A percentile compares a stretch with the other conserved stretches of the same genome.
phyloP scores from a whole-genome alignment of 2,329 filamentous ascomycete species.

The Aspergillus proliferans region DNA sequence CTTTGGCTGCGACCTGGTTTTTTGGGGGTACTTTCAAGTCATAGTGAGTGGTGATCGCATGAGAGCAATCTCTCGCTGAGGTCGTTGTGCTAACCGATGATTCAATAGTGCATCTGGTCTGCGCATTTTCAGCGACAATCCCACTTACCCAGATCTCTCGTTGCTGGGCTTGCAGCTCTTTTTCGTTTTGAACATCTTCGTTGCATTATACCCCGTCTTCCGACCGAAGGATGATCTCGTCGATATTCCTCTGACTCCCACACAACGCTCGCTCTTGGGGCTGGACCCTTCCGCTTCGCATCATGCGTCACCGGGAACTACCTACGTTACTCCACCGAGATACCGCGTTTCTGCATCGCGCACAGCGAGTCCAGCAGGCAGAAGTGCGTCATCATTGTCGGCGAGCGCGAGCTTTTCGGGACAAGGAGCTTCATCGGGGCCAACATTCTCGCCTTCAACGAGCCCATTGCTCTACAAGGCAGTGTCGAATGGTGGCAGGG shows the following conservation, averaged over 20 bases:
- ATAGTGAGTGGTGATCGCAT: constrained; percentile 25
- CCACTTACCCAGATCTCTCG: constrained; percentile 39
- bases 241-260: constrained; percentile 87
- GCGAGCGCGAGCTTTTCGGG: constrained; percentile 29
- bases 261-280: constrained; percentile 77
- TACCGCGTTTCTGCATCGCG: constrained; percentile 68
- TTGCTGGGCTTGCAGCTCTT: constrained; percentile 56
- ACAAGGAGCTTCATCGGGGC: constrained; percentile 33
- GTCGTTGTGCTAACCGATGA: constrained; percentile 8
- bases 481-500: constrained; percentile 41
- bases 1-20: constrained; percentile 47
- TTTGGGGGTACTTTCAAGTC: constrained; percentile 34
- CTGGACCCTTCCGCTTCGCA: constrained; percentile 63
- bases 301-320: constrained; percentile 60
- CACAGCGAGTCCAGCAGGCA: constrained; percentile 34
- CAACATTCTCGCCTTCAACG: constrained; percentile 49
- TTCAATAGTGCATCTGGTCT: constrained; percentile 30
- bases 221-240: constrained; percentile 67
- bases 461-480: constrained; percentile 65
- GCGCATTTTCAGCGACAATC: constrained; percentile 27
- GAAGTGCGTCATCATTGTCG: constrained; percentile 33
- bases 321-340: constrained; percentile 78
- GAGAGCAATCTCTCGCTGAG: background rate
- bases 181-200: constrained; percentile 62
- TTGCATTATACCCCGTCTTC: constrained; percentile 67